Conservation (phyloP, 1,284 basidiomycete genomes). For the Abortiporus biennis region DNA sequence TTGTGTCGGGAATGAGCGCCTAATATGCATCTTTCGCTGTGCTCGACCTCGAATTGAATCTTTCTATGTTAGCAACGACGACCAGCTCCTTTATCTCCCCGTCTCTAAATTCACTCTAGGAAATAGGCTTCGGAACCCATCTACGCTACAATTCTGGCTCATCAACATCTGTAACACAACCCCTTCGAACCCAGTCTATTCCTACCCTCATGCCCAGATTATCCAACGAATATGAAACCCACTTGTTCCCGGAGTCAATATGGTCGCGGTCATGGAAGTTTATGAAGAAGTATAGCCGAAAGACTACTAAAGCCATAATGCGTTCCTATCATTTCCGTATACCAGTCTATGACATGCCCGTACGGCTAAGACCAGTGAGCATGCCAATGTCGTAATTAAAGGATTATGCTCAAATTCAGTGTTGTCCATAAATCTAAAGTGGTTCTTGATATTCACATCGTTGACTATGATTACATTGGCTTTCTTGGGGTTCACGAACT, state of each 20-base stretch:
- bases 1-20: too few relatives aligned
- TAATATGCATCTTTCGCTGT: too few relatives aligned
- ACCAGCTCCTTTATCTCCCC: too few relatives aligned
- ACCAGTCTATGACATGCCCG: constrained; percentile 62
- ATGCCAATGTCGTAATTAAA: constrained; percentile 6
- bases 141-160: too few relatives aligned
- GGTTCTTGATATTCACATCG: constrained; percentile 66
- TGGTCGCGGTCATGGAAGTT: constrained; percentile 20
- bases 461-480: constrained; percentile 62
- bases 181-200: too few relatives aligned
- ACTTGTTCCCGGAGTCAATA: constrained; percentile 12
- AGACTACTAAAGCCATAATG: constrained; percentile 44
- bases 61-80: too few relatives aligned
- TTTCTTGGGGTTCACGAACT: constrained; percentile 69
- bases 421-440: constrained; percentile 36
- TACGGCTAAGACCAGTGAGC: constrained; percentile 68
- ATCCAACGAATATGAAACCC: too few relatives aligned
- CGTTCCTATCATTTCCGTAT: constrained; percentile 48
- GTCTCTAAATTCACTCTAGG: too few relatives aligned
- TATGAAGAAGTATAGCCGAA: constrained; percentile 27
- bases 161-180: too few relatives aligned
- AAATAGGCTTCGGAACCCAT: too few relatives aligned
- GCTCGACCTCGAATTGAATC: too few relatives aligned
- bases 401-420: constrained; percentile 9
- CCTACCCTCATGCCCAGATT: too few relatives aligned